phyloP scores from a whole-genome alignment of 179 eudicot species.

The Monotropa hypopitys region DNA sequence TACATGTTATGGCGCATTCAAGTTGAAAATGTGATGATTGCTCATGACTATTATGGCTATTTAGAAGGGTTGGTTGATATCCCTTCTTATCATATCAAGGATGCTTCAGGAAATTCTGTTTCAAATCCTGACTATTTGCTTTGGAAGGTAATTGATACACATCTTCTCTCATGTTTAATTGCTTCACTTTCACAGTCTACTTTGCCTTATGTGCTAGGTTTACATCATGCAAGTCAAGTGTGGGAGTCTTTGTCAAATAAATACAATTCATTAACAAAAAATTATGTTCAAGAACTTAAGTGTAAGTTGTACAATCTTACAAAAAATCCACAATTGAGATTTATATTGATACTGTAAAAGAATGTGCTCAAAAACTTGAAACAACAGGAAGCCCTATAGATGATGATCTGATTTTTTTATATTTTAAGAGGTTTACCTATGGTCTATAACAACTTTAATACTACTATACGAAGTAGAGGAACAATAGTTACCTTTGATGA shows the following conservation, averaged over 20 bases:
- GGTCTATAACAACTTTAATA: no score
- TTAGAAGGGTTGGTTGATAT: not conserved
- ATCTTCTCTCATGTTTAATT: not conserved
- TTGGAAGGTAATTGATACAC: not conserved
- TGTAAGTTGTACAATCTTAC: not conserved
- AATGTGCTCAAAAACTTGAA: no score
- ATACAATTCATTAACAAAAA: not conserved
- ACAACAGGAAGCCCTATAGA: no score
- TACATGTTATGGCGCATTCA: not conserved
- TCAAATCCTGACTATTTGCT: fast-evolving
- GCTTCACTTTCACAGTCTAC: not conserved
- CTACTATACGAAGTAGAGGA: no score
- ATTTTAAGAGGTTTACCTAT: no score
- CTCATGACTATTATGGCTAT: not conserved
- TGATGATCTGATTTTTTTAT: no score
- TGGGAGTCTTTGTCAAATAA: no score
- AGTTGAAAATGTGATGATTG: not conserved
- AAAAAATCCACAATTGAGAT: no score
- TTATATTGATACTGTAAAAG: no score
- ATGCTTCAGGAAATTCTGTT: not conserved
- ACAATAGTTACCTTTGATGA: no score
- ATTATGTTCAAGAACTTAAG: not conserved
- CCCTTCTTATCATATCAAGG: not conserved
- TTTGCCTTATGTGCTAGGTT: not conserved
- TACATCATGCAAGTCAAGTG: not conserved